Evolutionary conservation across 116 monocot species (phyloP).

Genomic region (Posidonia oceanica): DNA sequence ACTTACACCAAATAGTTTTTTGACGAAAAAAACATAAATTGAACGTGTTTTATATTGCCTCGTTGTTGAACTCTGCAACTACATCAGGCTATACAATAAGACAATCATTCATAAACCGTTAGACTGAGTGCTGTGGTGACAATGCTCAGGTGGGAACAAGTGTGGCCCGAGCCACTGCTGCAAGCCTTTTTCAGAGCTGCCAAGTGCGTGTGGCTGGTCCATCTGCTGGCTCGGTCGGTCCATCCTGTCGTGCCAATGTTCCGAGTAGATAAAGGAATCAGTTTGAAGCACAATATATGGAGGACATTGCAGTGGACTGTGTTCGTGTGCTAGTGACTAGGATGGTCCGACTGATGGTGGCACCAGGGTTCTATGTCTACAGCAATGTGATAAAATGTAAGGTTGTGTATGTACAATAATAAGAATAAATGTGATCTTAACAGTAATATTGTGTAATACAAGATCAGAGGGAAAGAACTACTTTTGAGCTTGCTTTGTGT

Average conservation of each 20-base stretch:
- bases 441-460: too few species aligned
- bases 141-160: slow-evolving; percentile 35
- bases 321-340: slow-evolving; percentile 2
- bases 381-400: slow-evolving; percentile 72
- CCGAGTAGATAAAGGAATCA: slow-evolving; percentile 34
- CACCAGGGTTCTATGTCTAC: too few species aligned
- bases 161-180: slow-evolving; percentile 67
- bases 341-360: slow-evolving; percentile 36
- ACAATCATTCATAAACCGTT: too few species aligned
- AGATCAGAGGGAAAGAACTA: too few species aligned
- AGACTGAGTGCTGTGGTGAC: slow-evolving; percentile 61
- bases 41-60: too few species aligned
- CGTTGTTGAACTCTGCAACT: too few species aligned
- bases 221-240: slow-evolving; percentile 45
- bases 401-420: slow-evolving; percentile 26
- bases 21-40: too few species aligned
- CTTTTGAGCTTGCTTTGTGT: too few species aligned
- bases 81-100: too few species aligned
- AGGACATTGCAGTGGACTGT: slow-evolving; percentile 25
- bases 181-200: slow-evolving; percentile 76
- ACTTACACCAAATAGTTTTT: too few species aligned
- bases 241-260: slow-evolving; percentile 48
- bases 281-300: slow-evolving; percentile 63
- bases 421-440: too few species aligned
- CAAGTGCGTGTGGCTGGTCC: slow-evolving; percentile 61